These are phyloP conservation scores for Pilaira anomala DNA, from an alignment of 192 early-diverging fungal species.

Conservation along the genomic window DNA sequence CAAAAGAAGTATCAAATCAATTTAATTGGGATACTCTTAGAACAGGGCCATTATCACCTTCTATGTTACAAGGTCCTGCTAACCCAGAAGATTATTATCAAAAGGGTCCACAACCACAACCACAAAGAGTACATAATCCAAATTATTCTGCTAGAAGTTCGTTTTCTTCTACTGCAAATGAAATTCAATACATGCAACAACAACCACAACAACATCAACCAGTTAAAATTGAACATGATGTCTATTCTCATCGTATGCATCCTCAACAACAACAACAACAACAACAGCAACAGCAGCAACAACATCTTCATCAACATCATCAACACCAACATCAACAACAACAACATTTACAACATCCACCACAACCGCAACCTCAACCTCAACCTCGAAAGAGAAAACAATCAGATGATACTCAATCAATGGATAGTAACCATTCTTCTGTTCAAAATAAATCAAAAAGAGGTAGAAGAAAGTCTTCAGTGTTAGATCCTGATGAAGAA, in stretches of 20 bases:
- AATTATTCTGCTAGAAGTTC: no score
- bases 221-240: no score
- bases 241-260: no score
- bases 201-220: no score
- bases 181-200: no score
- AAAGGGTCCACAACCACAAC: no score
- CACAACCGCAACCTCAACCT: not conserved
- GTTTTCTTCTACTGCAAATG: no score
- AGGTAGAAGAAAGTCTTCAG: not conserved
- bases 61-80: constrained; percentile 71
- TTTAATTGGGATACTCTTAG: constrained; percentile 61
- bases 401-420: not conserved
- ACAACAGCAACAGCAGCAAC: not conserved
- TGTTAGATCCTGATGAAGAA: not conserved
- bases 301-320: not conserved
- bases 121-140: no score
- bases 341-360: not conserved
- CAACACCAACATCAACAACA: no score
- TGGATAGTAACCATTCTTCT: not conserved
- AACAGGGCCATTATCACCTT: constrained; percentile 37
- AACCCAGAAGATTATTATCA: constrained; percentile 26
- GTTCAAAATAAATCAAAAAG: not conserved
- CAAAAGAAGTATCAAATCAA: constrained; percentile 33
- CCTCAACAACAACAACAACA: not conserved
- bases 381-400: not conserved